Base-by-base conservation (phyloP, 192 early-diverging fungal genomes). In the Backusella psychrophila region DNA sequence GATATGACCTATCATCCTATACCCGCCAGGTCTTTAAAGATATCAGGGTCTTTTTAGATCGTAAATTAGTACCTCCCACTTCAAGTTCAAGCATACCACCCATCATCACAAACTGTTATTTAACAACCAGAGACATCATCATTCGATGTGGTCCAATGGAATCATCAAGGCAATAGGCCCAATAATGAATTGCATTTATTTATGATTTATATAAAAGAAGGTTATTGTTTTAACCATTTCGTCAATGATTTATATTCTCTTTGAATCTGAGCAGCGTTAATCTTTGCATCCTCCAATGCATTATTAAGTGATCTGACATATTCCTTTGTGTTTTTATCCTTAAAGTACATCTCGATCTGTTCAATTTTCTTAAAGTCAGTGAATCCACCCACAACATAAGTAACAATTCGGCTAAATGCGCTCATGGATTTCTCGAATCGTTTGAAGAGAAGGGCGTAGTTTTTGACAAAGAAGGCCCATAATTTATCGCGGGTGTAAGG, bases 251-350 rank as follows among this genome's bases (percentile, higher is more conserved):
- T 42, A 21, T 70, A 33, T 41, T 81, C 79, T 31, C 79, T 71
- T 53, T 77, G 46, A 21, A 81, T 59, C 84, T 86, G 87, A 66
- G 86, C 82, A 63, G 85, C 83, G 75, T 89, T 89, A 42, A 88
- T 82, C 38, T 90, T 85, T 73, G 91, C 87, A 70, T 85, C 85
- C 74, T 95, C 94, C 38, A 95, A 75, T 36, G 87, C 88, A 85
- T 93, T 91, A 42, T 90, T 89, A 46, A 95, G 78, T 5, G 91
- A 85, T 68, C 91, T 86, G 11, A 82, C 81, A 75, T 91, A 91
- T 42, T 91, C 89, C 65, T 85, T 78, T 26, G 86, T 85, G n/a
- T 90, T 87, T 77, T 91, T 87, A 69, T 86, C 84, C 59, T 84
- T 81, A 41, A 94, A 91, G 59, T 90, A 90, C 9, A 77, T 65